Evolutionary conservation across 345 rosid species (phyloP).

Genomic region (Hibiscus tridactylites): DNA sequence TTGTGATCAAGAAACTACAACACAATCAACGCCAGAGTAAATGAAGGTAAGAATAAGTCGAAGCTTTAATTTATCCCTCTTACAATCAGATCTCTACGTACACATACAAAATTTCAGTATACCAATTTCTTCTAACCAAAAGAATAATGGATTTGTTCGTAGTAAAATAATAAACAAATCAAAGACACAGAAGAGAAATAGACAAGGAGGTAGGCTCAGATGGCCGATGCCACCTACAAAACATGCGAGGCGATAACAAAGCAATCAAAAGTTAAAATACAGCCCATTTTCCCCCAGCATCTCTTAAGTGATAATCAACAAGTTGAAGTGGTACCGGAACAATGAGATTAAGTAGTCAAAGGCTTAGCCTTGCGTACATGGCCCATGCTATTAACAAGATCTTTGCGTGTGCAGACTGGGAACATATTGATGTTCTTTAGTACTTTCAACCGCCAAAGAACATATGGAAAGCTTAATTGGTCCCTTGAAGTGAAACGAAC

Average conservation of each 20-base stretch:
- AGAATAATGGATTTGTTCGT: background rate
- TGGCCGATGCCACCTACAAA: background rate
- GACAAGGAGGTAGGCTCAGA: background rate
- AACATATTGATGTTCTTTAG: constrained; percentile 64
- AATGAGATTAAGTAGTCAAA: constrained; percentile 17
- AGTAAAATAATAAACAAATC: background rate
- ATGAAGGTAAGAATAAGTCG: background rate
- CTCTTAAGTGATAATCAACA: constrained; percentile 4
- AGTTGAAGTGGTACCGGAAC: background rate
- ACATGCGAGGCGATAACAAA: background rate
- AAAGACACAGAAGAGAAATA: background rate
- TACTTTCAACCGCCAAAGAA: constrained; percentile 75
- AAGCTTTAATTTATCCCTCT: background rate
- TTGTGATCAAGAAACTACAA: background rate
- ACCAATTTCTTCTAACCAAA: background rate
- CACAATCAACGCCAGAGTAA: background rate
- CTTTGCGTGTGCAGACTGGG: constrained; percentile 88
- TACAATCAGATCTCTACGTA: background rate
- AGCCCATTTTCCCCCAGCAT: background rate
- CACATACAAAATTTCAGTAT: background rate
- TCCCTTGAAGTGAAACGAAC: constrained; percentile 90
- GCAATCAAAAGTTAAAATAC: background rate
- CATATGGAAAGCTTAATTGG: constrained; percentile 89
- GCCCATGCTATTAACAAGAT: constrained; percentile 88
- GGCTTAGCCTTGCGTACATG: constrained; percentile 89